Base-by-base conservation (phyloP, 257 asterid species). In the Fraxinus quadrangulata region DNA sequence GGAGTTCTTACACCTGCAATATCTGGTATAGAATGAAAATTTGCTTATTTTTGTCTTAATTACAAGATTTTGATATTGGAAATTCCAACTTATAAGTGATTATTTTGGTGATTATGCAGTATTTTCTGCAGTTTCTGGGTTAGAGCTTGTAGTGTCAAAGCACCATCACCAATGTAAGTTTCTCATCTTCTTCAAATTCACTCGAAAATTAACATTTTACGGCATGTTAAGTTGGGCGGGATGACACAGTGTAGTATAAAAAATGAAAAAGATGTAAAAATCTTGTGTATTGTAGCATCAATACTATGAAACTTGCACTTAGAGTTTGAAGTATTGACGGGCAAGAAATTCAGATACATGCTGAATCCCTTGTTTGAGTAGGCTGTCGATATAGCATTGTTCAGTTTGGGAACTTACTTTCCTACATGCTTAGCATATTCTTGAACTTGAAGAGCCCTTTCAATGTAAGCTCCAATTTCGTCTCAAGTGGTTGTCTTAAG, bases 1-100 rank as follows among this genome's bases (percentile, higher is more conserved):
- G 99, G 99, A 33, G 97, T 95, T 78, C 94, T 95, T 70, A 95
- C 97, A 0, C 99, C 99, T 2, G 99, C 99, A 7, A 92, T 95
- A 85, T 95, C 99, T 21, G 99, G 99, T 92, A 83, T 40, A 49
- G 66, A 61, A 45, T 51, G 11, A 30, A 4, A 26, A 23, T 5
- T 45, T 63, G 12, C 2, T 47, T 39, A 17, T 17, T 49, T 77
- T 16, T 42, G 67, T 16, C 47, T 63, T 42, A 0, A 12, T 74
- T 19, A 12, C 51, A 2, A 42, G 17, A 42, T 42, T 42, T 42
- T 13, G 17, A 12, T 14, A 42, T 11, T 42, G 76, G 67, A 59
- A 80, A 51, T 75, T 30, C 30, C 66, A 63, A 71, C 75, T 76
- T 2, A 63, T 12, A 19, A 7, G 66, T 69, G 14, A 14, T 65